phyloP scores from a whole-genome alignment of 345 rosid genomes.

The Toxicodendron radicans region DNA sequence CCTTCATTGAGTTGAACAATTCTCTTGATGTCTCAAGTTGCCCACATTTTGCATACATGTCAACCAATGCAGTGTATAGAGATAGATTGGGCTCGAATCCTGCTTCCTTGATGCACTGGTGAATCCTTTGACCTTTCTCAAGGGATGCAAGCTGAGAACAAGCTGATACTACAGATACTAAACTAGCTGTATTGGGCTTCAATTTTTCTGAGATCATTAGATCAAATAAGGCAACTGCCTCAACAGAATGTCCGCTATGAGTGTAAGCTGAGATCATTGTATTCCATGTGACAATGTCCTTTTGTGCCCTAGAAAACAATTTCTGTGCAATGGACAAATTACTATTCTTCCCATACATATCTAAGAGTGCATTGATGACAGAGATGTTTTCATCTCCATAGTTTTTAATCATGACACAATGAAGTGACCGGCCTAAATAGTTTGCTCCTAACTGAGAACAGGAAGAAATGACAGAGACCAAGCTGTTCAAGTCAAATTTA shows the following conservation, averaged over 20 bases:
- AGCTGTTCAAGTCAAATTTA: conserved; percentile 39
- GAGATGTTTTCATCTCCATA: conserved; percentile 33
- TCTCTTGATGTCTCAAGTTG: conserved; percentile 51
- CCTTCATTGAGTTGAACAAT: conserved; percentile 44
- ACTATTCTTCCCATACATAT: conserved; percentile 60
- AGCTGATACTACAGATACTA: conserved; percentile 58
- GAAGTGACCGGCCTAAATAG: conserved; percentile 49
- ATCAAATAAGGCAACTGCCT: conserved; percentile 57
- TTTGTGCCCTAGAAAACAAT: conserved; percentile 41
- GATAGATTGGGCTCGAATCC: conserved; percentile 47
- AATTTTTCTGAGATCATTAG: conserved; percentile 46
- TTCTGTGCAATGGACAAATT: conserved; percentile 41
- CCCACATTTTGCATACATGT: conserved; percentile 80
- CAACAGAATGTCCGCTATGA: conserved; percentile 34
- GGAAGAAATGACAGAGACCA: conserved; percentile 54
- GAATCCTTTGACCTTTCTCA: conserved; percentile 55
- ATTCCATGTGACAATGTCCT: conserved; percentile 59
- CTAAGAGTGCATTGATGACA: conserved; percentile 52
- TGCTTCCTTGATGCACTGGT: conserved; percentile 44
- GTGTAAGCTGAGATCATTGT: conserved; percentile 48
- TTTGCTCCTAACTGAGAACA: conserved; percentile 49
- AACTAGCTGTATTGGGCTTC: conserved; percentile 52
- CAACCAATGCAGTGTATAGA: conserved; percentile 57
- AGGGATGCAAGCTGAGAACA: conserved; percentile 56
- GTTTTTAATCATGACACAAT: conserved; percentile 47